Percentiles rank a stretch among this genome's conserved stretches.
phyloP scores from a whole-genome alignment of 2,329 filamentous ascomycete species.

The Ophiocordyceps unilateralis region DNA sequence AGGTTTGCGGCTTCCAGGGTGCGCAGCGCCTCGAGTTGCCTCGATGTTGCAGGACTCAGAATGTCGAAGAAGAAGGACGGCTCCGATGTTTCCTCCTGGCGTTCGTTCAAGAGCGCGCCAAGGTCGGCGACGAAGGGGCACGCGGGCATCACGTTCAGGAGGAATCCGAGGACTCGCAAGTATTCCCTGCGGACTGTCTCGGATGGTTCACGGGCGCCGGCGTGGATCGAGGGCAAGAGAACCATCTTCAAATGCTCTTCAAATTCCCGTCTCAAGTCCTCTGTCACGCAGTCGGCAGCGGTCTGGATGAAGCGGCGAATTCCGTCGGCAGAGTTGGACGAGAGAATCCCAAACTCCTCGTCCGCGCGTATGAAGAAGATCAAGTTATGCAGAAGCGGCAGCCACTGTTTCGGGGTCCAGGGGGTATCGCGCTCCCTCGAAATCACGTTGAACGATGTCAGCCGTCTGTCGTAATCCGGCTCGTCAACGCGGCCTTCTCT shows the following conservation, averaged over 20 bases:
- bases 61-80: constrained; percentile 84
- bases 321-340: constrained; percentile 62
- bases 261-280: constrained; percentile 25
- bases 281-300: constrained; percentile 22
- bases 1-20: constrained; percentile 54
- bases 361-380: constrained; percentile 72
- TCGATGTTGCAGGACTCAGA: constrained; percentile 73
- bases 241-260: constrained; percentile 42
- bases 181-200: constrained; percentile 77
- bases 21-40: constrained; percentile 68
- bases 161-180: constrained; percentile 58
- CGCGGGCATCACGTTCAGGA: constrained; percentile 52
- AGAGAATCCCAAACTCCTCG: constrained; percentile 73
- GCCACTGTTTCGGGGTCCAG: constrained; percentile 62
- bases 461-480: constrained; percentile 70
- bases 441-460: constrained; percentile 59
- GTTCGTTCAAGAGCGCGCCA: constrained; percentile 41
- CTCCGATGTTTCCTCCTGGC: constrained; percentile 46
- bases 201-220: constrained; percentile 59
- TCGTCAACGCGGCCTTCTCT: constrained; percentile 58
- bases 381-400: constrained; percentile 75
- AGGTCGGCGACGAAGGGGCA: constrained; percentile 63
- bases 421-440: constrained; percentile 40
- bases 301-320: constrained; percentile 63
- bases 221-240: constrained; percentile 59